A percentile compares a stretch with the other conserved stretches of the same genome.
These are phyloP conservation scores for Ambispora gerdemannii DNA, from an alignment of 192 early-diverging fungal species.

Conservation along the genomic window DNA sequence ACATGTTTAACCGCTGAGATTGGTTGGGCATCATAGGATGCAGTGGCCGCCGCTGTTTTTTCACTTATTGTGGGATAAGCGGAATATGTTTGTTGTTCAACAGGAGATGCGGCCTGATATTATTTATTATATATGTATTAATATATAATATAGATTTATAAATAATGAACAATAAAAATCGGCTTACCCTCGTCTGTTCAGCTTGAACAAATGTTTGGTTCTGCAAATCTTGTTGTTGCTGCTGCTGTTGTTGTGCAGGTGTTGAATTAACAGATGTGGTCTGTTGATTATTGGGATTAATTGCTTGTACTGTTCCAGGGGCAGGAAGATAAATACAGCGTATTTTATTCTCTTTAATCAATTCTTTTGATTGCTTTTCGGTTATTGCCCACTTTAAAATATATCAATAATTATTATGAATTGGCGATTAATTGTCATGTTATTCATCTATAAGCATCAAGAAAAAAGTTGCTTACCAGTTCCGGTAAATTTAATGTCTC, in stretches of 20 bases:
- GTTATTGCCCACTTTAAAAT: conserved; percentile 57
- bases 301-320: conserved; percentile 29
- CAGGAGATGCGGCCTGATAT: neutral
- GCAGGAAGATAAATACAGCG: conserved; percentile 56
- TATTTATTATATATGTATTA: no score
- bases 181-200: no score
- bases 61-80: neutral
- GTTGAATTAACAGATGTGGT: no score
- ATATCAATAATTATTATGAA: no score
- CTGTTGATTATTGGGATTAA: no score
- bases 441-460: no score
- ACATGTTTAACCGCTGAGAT: neutral
- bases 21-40: neutral
- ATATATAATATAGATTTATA: no score
- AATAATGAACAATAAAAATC: no score
- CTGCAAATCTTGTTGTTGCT: no score
- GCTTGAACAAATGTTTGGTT: no score
- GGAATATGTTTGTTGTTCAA: neutral
- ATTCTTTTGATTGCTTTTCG: conserved; percentile 58
- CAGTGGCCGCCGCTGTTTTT: neutral
- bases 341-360: conserved; percentile 68
- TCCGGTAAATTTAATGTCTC: conserved; percentile 63
- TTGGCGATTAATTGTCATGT: no score
- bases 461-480: conserved; percentile 48
- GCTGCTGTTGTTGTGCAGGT: no score